Evolutionary conservation across 352 stramenopile species (phyloP), one percentile per base, ranked within the genome.

Genomic region (Globisporangium solare): DNA sequence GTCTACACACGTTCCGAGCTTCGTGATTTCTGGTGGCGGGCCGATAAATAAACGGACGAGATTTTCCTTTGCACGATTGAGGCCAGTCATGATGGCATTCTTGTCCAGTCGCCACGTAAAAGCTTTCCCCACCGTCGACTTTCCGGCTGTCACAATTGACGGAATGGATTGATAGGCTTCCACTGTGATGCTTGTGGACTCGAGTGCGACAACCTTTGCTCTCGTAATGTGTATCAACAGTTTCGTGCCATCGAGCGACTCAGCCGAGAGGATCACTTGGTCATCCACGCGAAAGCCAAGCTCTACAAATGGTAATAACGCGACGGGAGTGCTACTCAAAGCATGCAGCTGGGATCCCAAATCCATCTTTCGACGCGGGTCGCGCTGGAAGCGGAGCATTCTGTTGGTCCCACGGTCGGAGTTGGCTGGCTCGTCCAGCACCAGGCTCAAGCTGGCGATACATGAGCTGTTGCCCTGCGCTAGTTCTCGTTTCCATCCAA

Each of bases 91-190:
- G 15, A 89, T 83, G 14, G 67, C 47, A 27, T 94, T 75, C 66
- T 89, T 88, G 61, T 94, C 84, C n/a, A 94, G 49, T 47, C 84
- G 74, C 76, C 79, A 94, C 2, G 69, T 79, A 51, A 79, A 91
- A 15, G 76, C 45, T 22, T 70, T 71, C 0, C 84, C 84, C 13
- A 94, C 80, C 8, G 68, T 56, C 15, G 84, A 92, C 43, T 74
- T 40, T 0, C 84, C 84, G 12, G 51, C 69, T 18, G 54, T 64
- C n/a, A 94, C 68, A 10, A 88, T 76, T 11, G 61, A 68, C 18
- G 84, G 81, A 31, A 94, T 80, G 8, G 54, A 58, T 62, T 90
- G 80, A 17, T 77, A 74, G 2, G 76, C 63, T 40, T 88, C 73
- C 1, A 94, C 54, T 4, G 66, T 70, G 32, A 94, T 73, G 1